Evolutionary conservation across 306 rosid genomes (phyloP).

Genomic region (Fragaria ananassa): DNA sequence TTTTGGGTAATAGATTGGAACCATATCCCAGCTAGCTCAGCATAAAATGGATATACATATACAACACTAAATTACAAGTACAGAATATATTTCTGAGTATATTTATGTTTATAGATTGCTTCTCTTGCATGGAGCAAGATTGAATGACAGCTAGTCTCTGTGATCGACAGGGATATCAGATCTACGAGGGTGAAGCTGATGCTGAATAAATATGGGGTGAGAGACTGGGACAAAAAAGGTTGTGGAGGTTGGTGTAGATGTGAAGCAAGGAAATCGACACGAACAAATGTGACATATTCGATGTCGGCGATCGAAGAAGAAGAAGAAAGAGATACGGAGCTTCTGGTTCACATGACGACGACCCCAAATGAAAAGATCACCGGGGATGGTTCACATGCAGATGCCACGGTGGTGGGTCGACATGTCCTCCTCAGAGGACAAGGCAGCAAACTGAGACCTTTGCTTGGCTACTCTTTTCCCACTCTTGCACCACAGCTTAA

Average conservation of each 20-base stretch:
- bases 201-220: background rate
- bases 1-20: background rate
- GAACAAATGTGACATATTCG: slow-evolving; percentile 5
- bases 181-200: background rate
- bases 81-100: background rate
- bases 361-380: background rate
- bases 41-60: background rate
- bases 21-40: background rate
- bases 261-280: slow-evolving; percentile 22
- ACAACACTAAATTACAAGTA: background rate
- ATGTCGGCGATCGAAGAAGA: background rate
- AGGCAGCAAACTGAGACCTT: background rate
- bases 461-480: background rate
- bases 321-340: background rate
- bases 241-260: background rate
- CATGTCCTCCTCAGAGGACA: background rate
- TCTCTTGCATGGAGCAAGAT: background rate
- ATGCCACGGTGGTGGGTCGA: slow-evolving; percentile 23
- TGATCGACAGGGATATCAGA: slow-evolving; percentile 22
- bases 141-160: slow-evolving; percentile 23
- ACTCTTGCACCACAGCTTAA: background rate
- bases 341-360: slow-evolving; percentile 36
- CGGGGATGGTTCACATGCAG: slow-evolving; percentile 34
- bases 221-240: background rate
- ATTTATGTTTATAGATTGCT: background rate